Percentiles rank a stretch among this genome's conserved stretches.
These are phyloP conservation scores for Solanum arcanum DNA, from an alignment of 257 asterid species.

Conservation along the genomic window DNA sequence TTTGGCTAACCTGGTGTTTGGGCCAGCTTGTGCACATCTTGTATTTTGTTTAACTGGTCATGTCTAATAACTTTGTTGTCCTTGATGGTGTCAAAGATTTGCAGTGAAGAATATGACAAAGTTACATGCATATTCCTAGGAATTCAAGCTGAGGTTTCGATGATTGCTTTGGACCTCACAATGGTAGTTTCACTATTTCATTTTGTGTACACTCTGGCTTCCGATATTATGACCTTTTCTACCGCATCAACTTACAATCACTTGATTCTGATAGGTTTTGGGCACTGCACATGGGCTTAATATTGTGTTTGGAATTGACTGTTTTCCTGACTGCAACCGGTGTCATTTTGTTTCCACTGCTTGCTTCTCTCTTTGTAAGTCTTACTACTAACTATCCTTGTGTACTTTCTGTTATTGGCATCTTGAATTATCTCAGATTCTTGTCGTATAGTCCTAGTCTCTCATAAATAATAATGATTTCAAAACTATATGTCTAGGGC, in stretches of 20 bases:
- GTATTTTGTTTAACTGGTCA: too few relatives aligned
- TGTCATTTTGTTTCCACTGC: conserved; percentile 61
- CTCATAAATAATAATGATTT: background rate
- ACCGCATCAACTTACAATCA: background rate
- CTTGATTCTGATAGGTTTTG: conserved; percentile 54
- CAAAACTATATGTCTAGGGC: conserved; percentile 35
- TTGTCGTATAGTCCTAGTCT: background rate
- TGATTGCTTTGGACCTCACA: conserved; percentile 71
- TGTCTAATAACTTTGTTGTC: too few relatives aligned
- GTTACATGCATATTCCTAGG: conserved; percentile 65
- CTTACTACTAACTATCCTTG: background rate
- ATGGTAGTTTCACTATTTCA: conserved; percentile 43
- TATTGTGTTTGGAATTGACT: conserved; percentile 70
- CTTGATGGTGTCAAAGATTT: too few relatives aligned
- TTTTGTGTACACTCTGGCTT: background rate
- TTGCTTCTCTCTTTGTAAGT: conserved; percentile 57
- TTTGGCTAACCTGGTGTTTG: background rate
- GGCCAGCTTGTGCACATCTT: background rate
- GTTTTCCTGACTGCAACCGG: conserved; percentile 68
- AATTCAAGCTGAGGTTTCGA: conserved; percentile 77
- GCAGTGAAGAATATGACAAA: conserved; percentile 71
- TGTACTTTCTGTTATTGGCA: background rate
- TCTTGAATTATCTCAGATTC: background rate
- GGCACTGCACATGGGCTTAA: conserved; percentile 53
- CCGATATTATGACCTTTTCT: background rate